These are phyloP conservation scores for Epichloe gansuensis DNA, from an alignment of 2,329 filamentous ascomycete species.

Conservation along the genomic window DNA sequence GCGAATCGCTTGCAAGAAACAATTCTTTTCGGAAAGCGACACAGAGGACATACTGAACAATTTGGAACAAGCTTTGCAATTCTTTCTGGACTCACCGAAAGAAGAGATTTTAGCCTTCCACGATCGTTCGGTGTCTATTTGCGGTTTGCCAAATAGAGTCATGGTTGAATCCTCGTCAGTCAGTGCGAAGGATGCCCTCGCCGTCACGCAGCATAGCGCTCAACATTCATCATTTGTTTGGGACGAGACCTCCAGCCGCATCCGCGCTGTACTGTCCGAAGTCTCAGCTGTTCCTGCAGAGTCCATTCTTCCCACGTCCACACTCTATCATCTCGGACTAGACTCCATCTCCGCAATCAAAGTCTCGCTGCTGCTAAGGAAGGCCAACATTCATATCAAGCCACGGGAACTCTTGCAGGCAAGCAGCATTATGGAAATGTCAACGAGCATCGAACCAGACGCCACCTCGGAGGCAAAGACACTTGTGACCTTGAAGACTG, in stretches of 20 bases:
- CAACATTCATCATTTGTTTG: constrained; percentile 14
- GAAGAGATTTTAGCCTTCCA: constrained; percentile 42
- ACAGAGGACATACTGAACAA: constrained; percentile 39
- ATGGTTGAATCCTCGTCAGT: constrained; percentile 2
- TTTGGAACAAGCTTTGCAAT: constrained; percentile 47
- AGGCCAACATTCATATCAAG: constrained; percentile 45
- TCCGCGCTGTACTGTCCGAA: constrained; percentile 37
- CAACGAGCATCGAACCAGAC: constrained; percentile 14
- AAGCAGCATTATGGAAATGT: constrained; percentile 54
- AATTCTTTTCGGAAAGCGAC: constrained; percentile 34
- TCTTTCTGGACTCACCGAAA: constrained; percentile 38
- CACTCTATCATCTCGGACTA: constrained; percentile 72
- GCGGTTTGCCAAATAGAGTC: constrained; percentile 36
- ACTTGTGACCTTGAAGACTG: constrained; percentile 6
- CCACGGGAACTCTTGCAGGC: constrained; percentile 62
- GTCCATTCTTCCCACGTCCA: constrained; percentile 48
- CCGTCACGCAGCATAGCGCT: neutral
- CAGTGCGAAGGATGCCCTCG: neutral
- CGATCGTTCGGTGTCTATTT: constrained; percentile 46
- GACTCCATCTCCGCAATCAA: constrained; percentile 92
- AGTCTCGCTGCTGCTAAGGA: constrained; percentile 58
- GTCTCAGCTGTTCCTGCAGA: constrained; percentile 48
- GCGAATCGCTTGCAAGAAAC: constrained; percentile 58
- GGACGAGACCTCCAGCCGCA: constrained; percentile 21
- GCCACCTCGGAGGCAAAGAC: neutral